phyloP scores from a whole-genome alignment of 1,284 basidiomycete genomes.

The Sparassis latifolia region DNA sequence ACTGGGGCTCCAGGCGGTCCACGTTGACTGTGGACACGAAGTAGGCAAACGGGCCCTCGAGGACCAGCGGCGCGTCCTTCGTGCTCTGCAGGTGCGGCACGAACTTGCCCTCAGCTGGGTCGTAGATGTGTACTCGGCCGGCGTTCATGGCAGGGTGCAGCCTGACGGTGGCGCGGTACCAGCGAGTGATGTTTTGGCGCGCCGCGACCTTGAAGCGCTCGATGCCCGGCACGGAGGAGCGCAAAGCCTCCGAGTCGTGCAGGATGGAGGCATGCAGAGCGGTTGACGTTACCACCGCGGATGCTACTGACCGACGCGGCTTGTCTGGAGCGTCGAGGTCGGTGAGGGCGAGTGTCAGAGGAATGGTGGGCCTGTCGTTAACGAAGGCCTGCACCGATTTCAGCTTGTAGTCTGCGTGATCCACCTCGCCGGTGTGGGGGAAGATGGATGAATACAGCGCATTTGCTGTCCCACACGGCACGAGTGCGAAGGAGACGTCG shows the following conservation, averaged over 20 bases:
- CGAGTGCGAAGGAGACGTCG: conserved; percentile 40
- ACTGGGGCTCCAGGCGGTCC: conserved; percentile 77
- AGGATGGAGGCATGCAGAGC: conserved; percentile 87
- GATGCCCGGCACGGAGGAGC: conserved; percentile 63
- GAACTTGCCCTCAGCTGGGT: conserved; percentile 45
- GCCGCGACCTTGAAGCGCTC: conserved; percentile 88
- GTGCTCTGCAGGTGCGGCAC: conserved; percentile 28
- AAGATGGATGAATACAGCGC: conserved; percentile 76
- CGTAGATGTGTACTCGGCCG: conserved; percentile 53
- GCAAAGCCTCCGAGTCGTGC: conserved; percentile 71
- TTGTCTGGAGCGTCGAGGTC: conserved; percentile 33
- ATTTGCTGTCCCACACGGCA: conserved; percentile 91
- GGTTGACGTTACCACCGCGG: conserved; percentile 68
- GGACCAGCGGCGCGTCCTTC: conserved; percentile 26
- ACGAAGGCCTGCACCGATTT: conserved; percentile 48
- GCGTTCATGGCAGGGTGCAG: conserved; percentile 40
- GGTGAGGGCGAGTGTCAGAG: conserved; percentile 56
- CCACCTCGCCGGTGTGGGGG: conserved; percentile 28
- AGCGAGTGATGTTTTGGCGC: conserved; percentile 62
- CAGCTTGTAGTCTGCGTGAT: conserved; percentile 38
- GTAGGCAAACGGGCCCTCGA: conserved; percentile 81
- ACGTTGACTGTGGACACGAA: conserved; percentile 79
- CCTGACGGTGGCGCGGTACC: conserved; percentile 60
- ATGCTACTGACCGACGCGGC: conserved; percentile 29
- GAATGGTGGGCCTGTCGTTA: conserved; percentile 27